These are phyloP conservation scores for Pseudogymnoascus sp. DNA, from an alignment of 2,329 filamentous ascomycete species.

Conservation along the genomic window DNA sequence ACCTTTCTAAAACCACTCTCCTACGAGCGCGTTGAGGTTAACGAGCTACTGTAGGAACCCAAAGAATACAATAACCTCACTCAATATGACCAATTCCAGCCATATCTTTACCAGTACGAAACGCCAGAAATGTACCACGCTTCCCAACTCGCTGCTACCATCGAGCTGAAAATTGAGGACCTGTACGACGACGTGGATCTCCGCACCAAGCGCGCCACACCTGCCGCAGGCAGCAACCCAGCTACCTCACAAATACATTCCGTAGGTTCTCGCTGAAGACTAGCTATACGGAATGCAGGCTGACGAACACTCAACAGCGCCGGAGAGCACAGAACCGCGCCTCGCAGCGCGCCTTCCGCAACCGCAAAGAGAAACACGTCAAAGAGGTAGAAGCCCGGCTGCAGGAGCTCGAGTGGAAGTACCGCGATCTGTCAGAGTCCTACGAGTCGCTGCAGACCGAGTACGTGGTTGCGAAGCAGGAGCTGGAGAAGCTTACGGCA, in stretches of 20 bases:
- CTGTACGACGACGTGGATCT: conserved; percentile 28
- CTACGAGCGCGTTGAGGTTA: not conserved
- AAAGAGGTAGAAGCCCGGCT: conserved; percentile 53
- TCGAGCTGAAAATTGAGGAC: conserved; percentile 27
- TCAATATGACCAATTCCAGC: not conserved
- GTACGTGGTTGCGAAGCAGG: conserved; percentile 25
- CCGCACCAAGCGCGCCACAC: conserved; percentile 21
- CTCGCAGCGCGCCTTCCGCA: conserved; percentile 52
- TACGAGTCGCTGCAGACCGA: conserved; percentile 40
- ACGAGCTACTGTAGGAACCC: not conserved
- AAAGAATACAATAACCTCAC: not conserved
- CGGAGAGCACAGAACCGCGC: conserved; percentile 52
- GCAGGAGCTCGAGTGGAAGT: conserved; percentile 43
- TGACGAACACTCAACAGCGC: conserved; percentile 31
- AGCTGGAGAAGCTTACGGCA: conserved; percentile 21
- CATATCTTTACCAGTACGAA: conserved; percentile 20
- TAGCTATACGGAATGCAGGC: not conserved
- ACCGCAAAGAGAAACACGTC: conserved; percentile 57
- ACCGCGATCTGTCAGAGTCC: conserved; percentile 45
- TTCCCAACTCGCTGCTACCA: conserved; percentile 12
- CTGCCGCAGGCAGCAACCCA: conserved; percentile 21
- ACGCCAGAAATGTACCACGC: conserved; percentile 19
- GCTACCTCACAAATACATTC: conserved; percentile 27
- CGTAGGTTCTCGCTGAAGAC: conserved; percentile 17
- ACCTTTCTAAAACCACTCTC: not conserved